Base-by-base conservation (phyloP, 139 green algal genomes). In the Chlorella vulgaris region DNA sequence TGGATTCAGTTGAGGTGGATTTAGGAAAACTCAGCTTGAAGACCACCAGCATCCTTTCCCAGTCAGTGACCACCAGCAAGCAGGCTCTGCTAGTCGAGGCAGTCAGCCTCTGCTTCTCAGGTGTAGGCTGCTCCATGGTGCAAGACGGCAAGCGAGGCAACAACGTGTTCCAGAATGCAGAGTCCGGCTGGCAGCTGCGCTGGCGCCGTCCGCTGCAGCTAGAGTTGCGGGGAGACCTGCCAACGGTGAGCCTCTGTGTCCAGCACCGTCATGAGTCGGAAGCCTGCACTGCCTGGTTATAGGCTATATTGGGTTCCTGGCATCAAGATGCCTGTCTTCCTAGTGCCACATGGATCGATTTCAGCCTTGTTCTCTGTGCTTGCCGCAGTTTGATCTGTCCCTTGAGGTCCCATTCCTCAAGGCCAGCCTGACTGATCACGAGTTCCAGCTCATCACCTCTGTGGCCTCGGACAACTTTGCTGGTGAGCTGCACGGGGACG, bases 401-500 rank as follows among this genome's bases (percentile, higher is more conserved):
- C 85, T 97, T 28, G 60, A 50, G 19, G 58, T 97, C 21, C 88
- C 93, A 1, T 79, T 81, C 35, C 85, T 97, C 40, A 81, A 81
- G 21, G 86, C 89, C 0, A 74, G 68, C 2, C 67, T 97, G 10
- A 88, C 78, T 3, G 91, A 97, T 68, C 67, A 21, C 0, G 93
- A 98, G 81, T 98, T 97, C 80, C 67, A 81, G 24, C 78, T 88
- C 29, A 88, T 95, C 40, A 93, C 93, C 21, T 86, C 82, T 7
- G 86, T 96, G 13, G 81, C 93, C 0, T 74, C 81, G 0, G 65
- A 69, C 81, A 97, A 97, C 82, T 88, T 97, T 33, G 47, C 55
- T 1, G 69, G 69, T 76, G 68, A 13, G 68, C 21, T 28, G 15
- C 13, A 15, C 10, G 47, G 47, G 47, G 47, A 15, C 47, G n/a